Conservation (phyloP, 2,329 filamentous ascomycete species). For the Talaromyces marneffei region DNA sequence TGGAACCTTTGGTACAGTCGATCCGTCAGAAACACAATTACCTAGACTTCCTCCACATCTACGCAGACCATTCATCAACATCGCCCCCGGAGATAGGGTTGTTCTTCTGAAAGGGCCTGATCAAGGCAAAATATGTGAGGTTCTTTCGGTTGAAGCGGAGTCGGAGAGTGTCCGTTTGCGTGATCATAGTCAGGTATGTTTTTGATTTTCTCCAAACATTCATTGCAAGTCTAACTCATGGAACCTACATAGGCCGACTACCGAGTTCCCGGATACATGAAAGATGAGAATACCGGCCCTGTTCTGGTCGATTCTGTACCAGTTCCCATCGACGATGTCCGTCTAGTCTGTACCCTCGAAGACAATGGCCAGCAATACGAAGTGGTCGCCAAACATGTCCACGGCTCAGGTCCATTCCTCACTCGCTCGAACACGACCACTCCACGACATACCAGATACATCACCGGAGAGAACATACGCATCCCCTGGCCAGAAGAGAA, state of each 20-base stretch:
- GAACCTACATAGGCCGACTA: conserved; percentile 35
- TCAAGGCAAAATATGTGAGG: conserved; percentile 75
- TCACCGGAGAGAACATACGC: conserved; percentile 64
- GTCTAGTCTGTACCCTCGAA: conserved; percentile 71
- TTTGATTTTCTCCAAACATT: background rate
- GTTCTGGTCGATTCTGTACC: conserved; percentile 49
- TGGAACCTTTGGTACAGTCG: conserved; percentile 56
- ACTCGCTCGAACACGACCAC: conserved; percentile 47
- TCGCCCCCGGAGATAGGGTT: conserved; percentile 69
- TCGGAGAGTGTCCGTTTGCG: conserved; percentile 57
- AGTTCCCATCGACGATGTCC: conserved; percentile 65
- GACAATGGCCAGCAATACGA: conserved; percentile 61
- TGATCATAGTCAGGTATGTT: conserved; percentile 56
- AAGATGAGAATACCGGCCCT: conserved; percentile 33
- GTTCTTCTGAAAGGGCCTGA: conserved; percentile 72
- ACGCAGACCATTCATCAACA: conserved; percentile 50
- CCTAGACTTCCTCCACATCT: conserved; percentile 38
- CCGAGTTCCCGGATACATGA: conserved; percentile 34
- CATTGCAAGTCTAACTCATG: background rate
- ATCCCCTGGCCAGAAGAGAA: conserved; percentile 68
- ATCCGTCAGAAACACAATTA: conserved; percentile 29
- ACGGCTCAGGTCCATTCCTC: conserved; percentile 46
- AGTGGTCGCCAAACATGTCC: conserved; percentile 68
- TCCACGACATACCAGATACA: conserved; percentile 45
- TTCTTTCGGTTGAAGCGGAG: conserved; percentile 52